Evolutionary conservation across 805 yeast genomes (phyloP), one percentile per base, ranked within the genome.

Genomic region (Phaffomyces antillensis): DNA sequence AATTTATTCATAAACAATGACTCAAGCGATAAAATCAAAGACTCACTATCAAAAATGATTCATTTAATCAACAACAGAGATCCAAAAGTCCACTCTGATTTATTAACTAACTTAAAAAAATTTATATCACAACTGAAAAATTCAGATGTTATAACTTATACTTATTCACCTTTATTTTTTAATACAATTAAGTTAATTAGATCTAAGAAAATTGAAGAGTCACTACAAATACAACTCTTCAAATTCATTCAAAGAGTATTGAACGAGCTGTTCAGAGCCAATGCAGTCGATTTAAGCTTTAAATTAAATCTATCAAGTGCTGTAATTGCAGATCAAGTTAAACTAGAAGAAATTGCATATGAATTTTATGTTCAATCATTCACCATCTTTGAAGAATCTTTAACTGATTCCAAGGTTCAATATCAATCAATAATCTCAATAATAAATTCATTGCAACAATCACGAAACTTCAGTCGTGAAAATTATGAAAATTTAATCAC

Each of bases 321-420:
- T 0, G 66, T 77, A 15, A 63, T 86, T 3, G 91, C 97, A 0
- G 96, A 93, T 60, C 91, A 86, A 61, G 68, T 83, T 25, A 68
- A 73, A 16, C 68, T 81, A 34, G 83, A 81, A 46, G 88, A 84
- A 48, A 79, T 88, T 28, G 71, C 91, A 15, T 86, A 86, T 64
- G 99, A 93, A 65, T 81, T 88, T 57, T 87, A 83, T 62, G 90
- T 86, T 33, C 95, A 89, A 61, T 83, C 95, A 4, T 86, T 90
- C 60, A 75, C 90, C 1, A 75, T 88, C 0, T 90, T 87, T 60
- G 98, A 91, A 62, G 82, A 77, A 53, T 61, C 73, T 9, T 61
- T 77, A 20, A 67, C 76, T 31, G 81, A 77, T 48, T 72, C 81
- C 1, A 65, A 71, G 25, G 66, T 75, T 1, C 83, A 77, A 55